These are phyloP conservation scores for Fusarium sp. DNA, from an alignment of 2,329 filamentous ascomycete genomes.

Conservation along the genomic window DNA sequence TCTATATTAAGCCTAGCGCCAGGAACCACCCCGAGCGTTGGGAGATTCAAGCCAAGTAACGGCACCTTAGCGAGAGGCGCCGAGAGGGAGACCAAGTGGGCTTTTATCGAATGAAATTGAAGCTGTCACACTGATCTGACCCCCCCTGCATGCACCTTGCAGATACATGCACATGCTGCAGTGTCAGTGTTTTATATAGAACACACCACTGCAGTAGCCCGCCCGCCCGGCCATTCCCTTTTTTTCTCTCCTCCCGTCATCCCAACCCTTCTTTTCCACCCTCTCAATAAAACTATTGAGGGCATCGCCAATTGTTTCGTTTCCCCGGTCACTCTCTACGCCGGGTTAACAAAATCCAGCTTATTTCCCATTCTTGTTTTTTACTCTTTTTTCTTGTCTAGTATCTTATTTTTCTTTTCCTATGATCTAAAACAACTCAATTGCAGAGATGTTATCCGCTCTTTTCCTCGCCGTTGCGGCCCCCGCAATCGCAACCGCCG, in stretches of 20 bases:
- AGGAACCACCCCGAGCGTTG: background rate
- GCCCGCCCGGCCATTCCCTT: slow-evolving; percentile 1
- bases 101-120: background rate
- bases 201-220: background rate
- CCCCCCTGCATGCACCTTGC: background rate
- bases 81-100: background rate
- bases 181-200: slow-evolving; percentile 11
- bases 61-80: background rate
- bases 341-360: slow-evolving; percentile 30
- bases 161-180: background rate
- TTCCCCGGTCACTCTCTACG: slow-evolving; percentile 45
- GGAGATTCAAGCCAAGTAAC: background rate
- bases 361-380: background rate
- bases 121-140: background rate
- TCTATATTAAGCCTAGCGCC: slow-evolving; percentile 5
- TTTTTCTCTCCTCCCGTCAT: slow-evolving; percentile 4
- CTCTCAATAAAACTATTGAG: slow-evolving; percentile 1
- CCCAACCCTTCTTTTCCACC: background rate
- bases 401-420: background rate
- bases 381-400: background rate
- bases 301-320: slow-evolving; percentile 3
- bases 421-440: slow-evolving; percentile 1
- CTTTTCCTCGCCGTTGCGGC: slow-evolving; percentile 46
- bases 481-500: slow-evolving; percentile 42
- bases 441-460: slow-evolving; percentile 46